Percentiles rank a stretch among this genome's conserved stretches.
phyloP scores from a whole-genome alignment of 2,329 filamentous ascomycete genomes.

The Diaporthe velutina region DNA sequence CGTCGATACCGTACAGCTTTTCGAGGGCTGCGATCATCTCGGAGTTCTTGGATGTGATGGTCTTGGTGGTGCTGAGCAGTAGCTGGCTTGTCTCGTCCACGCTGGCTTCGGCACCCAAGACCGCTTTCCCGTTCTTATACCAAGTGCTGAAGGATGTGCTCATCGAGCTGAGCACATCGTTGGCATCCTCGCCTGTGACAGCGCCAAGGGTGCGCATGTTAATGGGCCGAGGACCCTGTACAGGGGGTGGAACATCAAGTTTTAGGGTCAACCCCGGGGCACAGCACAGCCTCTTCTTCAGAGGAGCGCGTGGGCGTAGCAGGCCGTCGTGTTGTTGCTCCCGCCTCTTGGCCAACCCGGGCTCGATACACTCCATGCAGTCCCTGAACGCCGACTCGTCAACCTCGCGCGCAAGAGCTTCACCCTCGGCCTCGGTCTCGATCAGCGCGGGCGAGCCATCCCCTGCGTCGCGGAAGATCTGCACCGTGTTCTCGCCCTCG shows the following conservation, averaged over 20 bases:
- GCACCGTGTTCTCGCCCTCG: conserved; percentile 4
- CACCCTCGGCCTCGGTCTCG: not conserved
- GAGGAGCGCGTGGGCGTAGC: not conserved
- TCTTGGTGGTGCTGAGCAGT: not conserved
- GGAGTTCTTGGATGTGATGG: not conserved
- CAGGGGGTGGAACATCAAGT: not conserved
- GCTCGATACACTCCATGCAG: not conserved
- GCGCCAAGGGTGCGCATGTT: not conserved
- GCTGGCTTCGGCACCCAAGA: not conserved
- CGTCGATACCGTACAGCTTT: not conserved
- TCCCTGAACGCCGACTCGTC: not conserved
- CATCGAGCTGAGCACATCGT: not conserved
- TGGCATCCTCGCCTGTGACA: not conserved
- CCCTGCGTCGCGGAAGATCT: not conserved
- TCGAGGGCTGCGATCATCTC: conserved; percentile 5
- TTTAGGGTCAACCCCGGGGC: not conserved
- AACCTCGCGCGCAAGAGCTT: not conserved
- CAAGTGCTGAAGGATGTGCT: not conserved
- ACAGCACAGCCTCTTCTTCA: not conserved
- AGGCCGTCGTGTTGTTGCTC: too few relatives aligned
- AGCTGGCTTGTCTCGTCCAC: not conserved
- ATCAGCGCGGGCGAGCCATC: not conserved
- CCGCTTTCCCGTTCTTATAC: not conserved
- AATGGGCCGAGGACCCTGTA: not conserved
- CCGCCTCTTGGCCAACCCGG: not conserved